Conservation (phyloP, 345 rosid species). For the Salix viminalis region DNA sequence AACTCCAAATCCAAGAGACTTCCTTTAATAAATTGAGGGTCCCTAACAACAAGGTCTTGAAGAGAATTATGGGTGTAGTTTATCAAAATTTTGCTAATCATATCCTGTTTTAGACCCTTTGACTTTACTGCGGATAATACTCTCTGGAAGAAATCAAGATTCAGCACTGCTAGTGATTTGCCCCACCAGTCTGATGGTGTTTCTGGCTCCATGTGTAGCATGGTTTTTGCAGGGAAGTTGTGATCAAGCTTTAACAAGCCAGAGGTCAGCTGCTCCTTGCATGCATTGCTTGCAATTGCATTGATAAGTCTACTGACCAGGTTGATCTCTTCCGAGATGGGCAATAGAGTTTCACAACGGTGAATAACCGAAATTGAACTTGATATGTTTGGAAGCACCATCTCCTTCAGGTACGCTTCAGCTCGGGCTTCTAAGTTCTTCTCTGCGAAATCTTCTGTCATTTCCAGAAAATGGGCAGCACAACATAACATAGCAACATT, state of each 20-base stretch:
- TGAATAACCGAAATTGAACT: conserved; percentile 68
- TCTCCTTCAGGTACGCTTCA: conserved; percentile 61
- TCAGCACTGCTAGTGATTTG: conserved; percentile 59
- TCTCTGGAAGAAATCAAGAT: conserved; percentile 78
- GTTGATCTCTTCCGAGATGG: conserved; percentile 72
- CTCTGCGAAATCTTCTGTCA: conserved; percentile 82
- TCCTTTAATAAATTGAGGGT: conserved; percentile 56
- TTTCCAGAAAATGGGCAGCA: conserved; percentile 75
- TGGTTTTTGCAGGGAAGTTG: conserved; percentile 44
- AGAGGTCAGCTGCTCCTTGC: conserved; percentile 96
- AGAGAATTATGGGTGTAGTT: conserved; percentile 77
- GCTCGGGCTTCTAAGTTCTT: conserved; percentile 64
- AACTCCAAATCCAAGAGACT: conserved; percentile 52
- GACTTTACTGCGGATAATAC: conserved; percentile 77
- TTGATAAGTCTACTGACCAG: conserved; percentile 62
- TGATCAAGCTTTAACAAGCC: conserved; percentile 86
- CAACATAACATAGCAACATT: conserved; percentile 72
- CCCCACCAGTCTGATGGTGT: conserved; percentile 96
- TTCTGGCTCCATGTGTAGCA: conserved; percentile 51
- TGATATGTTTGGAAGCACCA: conserved; percentile 62
- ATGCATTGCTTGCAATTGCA: conserved; percentile 74
- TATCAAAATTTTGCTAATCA: conserved; percentile 85
- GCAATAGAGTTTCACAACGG: conserved; percentile 66
- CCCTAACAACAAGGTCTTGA: conserved; percentile 62
- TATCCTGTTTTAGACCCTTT: conserved; percentile 88